A percentile compares a stretch with the other conserved stretches of the same genome.
Evolutionary conservation across 192 early-diverging fungal genomes (phyloP).

Genomic region (Phlyctochytrium arcticum): DNA sequence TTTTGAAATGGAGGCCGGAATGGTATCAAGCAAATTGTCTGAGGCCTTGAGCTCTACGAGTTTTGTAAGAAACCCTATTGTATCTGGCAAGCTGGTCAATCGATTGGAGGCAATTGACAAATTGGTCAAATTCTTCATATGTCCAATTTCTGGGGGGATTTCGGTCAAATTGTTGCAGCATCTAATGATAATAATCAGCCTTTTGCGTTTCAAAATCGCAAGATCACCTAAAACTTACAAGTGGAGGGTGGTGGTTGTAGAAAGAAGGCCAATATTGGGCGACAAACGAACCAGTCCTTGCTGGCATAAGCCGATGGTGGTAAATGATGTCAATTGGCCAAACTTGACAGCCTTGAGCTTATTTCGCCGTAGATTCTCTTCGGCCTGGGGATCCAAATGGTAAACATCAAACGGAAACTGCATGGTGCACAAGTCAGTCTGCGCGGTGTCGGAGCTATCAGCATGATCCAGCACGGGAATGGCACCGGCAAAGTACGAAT

Average conservation of each 20-base stretch:
- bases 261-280: constrained; percentile 65
- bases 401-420: constrained; percentile 9
- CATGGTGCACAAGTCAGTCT: too few species aligned
- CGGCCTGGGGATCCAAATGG: background rate
- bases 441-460: constrained; percentile 3
- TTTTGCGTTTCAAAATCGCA: background rate
- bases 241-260: constrained; percentile 58
- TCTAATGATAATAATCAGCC: constrained; percentile 32
- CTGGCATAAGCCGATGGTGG: constrained; percentile 56
- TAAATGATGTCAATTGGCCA: constrained; percentile 26
- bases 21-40: constrained; percentile 55
- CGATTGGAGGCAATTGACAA: constrained; percentile 66
- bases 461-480: constrained; percentile 2
- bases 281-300: constrained; percentile 57
- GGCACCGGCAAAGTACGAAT: background rate
- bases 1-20: constrained; percentile 60
- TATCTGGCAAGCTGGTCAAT: constrained; percentile 60
- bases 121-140: constrained; percentile 60
- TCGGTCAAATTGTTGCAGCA: constrained; percentile 69
- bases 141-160: constrained; percentile 72
- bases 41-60: constrained; percentile 63
- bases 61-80: constrained; percentile 61
- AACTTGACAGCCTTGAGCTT: constrained; percentile 25
- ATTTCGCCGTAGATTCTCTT: background rate
- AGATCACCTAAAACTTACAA: constrained; percentile 51